phyloP scores from a whole-genome alignment of 345 rosid genomes.

The Garcia nutans region DNA sequence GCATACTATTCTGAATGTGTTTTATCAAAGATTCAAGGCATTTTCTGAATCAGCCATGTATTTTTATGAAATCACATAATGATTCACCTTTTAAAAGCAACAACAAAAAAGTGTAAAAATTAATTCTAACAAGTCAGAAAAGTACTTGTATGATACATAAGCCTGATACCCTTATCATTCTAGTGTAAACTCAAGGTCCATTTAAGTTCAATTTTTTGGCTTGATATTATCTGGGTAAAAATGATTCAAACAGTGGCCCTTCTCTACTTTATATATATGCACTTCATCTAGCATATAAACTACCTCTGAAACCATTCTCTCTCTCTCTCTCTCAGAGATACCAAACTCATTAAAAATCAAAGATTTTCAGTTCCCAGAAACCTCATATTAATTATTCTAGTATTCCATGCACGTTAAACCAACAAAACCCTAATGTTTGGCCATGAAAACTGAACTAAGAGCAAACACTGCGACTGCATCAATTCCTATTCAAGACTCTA shows the following conservation, averaged over 20 bases:
- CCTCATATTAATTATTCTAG: background rate
- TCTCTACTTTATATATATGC: slow-evolving; percentile 10
- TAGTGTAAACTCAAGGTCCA: slow-evolving; percentile 13
- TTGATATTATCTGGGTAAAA: slow-evolving; percentile 9
- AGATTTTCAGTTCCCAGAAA: background rate
- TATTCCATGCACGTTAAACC: slow-evolving; percentile 26
- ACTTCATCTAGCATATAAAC: slow-evolving; percentile 16
- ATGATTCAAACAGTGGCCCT: slow-evolving; percentile 21
- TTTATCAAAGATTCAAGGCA: background rate
- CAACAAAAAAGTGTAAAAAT: background rate
- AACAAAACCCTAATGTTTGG: slow-evolving; percentile 16
- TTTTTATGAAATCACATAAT: no score
- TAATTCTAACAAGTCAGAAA: background rate
- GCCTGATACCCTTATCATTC: slow-evolving; percentile 12
- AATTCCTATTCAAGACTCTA: slow-evolving; percentile 44
- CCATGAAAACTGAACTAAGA: slow-evolving; percentile 51
- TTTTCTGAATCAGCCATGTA: background rate
- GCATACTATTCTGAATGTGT: background rate
- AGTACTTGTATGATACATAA: background rate
- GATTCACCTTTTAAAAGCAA: no score
- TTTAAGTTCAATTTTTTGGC: slow-evolving; percentile 25
- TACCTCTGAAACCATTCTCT: slow-evolving; percentile 7
- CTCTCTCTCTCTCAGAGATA: slow-evolving; percentile 4
- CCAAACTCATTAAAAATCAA: background rate
- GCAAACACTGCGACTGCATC: slow-evolving; percentile 32